phyloP scores from a whole-genome alignment of 306 rosid genomes.

The Dalbergia cochinchinensis region DNA sequence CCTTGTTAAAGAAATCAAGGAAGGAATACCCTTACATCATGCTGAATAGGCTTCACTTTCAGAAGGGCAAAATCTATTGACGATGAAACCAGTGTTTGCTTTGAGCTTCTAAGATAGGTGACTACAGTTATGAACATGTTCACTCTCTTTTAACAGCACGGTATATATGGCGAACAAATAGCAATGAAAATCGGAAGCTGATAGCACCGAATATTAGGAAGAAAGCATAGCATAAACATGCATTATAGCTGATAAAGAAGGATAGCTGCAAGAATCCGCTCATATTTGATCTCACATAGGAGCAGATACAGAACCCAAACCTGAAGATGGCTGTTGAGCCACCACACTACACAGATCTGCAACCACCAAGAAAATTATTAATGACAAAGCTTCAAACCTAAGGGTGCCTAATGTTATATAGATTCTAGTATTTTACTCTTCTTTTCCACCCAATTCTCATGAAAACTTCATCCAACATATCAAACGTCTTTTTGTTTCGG shows the following conservation, averaged over 20 bases:
- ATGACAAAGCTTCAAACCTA: constrained; percentile 4
- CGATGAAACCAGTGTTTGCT: constrained; percentile 2
- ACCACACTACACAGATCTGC: constrained; percentile 85
- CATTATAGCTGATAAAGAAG: constrained; percentile 84
- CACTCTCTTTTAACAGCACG: constrained; percentile 81
- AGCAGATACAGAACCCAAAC: constrained; percentile 69
- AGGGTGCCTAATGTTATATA: not conserved
- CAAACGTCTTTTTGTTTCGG: not conserved
- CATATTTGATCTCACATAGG: constrained; percentile 79
- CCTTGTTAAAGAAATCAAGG: constrained; percentile 37
- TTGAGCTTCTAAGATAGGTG: constrained; percentile 31
- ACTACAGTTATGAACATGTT: constrained; percentile 30
- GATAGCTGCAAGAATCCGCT: constrained; percentile 73
- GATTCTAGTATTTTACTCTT: not conserved
- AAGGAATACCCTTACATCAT: constrained; percentile 21
- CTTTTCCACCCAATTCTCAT: not conserved
- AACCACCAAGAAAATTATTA: constrained; percentile 36
- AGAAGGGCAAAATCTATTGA: constrained; percentile 11
- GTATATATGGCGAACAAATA: constrained; percentile 75
- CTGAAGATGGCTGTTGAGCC: constrained; percentile 81
- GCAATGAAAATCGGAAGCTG: constrained; percentile 71
- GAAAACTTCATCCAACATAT: constrained; percentile 5
- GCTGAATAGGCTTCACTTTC: constrained; percentile 35
- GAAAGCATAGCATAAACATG: constrained; percentile 81
- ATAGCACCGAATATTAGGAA: constrained; percentile 80